Percentiles rank a stretch among this genome's conserved stretches.
These are phyloP conservation scores for Trichoderma sp. DNA, from an alignment of 2,329 filamentous ascomycete species.

Conservation along the genomic window DNA sequence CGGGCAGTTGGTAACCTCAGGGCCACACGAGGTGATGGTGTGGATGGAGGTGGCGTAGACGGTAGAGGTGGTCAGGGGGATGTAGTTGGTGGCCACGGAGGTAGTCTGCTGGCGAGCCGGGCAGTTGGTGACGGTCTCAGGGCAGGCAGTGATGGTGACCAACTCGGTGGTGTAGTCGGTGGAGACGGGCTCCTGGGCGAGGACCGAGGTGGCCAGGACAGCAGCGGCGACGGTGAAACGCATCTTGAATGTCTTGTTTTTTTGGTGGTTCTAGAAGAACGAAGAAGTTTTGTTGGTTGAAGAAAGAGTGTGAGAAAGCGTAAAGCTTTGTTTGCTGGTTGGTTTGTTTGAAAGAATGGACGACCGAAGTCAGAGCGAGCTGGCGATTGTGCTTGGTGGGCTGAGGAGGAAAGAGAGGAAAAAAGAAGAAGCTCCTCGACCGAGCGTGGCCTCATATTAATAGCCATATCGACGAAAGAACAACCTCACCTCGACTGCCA, in stretches of 20 bases:
- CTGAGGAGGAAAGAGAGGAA: conserved; percentile 37
- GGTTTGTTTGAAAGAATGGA: conserved; percentile 49
- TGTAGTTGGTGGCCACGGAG: conserved; percentile 37
- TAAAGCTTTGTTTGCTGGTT: conserved; percentile 32
- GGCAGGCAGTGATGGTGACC: conserved; percentile 61
- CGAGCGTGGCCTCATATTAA: conserved; percentile 47
- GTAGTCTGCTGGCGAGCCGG: conserved; percentile 42
- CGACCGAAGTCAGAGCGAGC: conserved; percentile 53
- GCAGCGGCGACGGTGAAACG: conserved; percentile 54
- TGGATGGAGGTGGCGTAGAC: conserved; percentile 57
- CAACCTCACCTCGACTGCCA: conserved; percentile 18
- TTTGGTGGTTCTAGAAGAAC: conserved; percentile 30
- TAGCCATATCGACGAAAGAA: conserved; percentile 28
- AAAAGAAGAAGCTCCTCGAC: conserved; percentile 15
- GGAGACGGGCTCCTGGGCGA: conserved; percentile 34
- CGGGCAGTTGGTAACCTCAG: conserved; percentile 62
- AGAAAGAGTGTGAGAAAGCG: conserved; percentile 34
- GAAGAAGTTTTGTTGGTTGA: conserved; percentile 29
- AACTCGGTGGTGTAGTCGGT: conserved; percentile 58
- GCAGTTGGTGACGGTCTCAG: conserved; percentile 60
- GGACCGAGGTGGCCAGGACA: conserved; percentile 40
- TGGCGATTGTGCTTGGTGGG: conserved; percentile 42
- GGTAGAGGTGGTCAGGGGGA: conserved; percentile 49
- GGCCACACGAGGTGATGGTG: conserved; percentile 60
- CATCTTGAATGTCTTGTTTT: conserved; percentile 52